phyloP scores from a whole-genome alignment of 345 rosid species.

The Salix dunnii region DNA sequence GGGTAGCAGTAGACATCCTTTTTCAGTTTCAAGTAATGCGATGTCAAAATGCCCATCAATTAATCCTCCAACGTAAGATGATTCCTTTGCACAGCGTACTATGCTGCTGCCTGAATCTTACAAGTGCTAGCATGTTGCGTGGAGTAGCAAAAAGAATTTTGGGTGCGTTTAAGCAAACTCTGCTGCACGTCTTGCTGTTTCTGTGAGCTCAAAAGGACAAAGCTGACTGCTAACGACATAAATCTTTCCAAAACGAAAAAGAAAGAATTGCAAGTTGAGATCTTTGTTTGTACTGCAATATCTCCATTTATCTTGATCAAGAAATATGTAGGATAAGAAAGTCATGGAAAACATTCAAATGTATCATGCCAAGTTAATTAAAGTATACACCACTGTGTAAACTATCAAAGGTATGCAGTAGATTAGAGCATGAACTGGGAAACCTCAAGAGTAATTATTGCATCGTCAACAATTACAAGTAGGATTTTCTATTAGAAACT shows the following conservation, averaged over 20 bases:
- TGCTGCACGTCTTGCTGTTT: neutral
- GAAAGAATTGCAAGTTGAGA: neutral
- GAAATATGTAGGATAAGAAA: neutral
- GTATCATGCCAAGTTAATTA: neutral
- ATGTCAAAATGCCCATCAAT: too few relatives aligned
- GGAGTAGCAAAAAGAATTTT: neutral
- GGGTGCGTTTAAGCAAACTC: constrained; percentile 1
- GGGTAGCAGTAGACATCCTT: neutral
- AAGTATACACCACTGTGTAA: neutral
- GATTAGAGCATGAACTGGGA: neutral
- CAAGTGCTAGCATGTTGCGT: neutral
- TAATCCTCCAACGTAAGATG: too few relatives aligned
- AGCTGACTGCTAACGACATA: neutral
- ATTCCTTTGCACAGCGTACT: too few relatives aligned
- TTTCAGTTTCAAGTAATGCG: neutral
- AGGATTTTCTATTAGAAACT: too few relatives aligned
- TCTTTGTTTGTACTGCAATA: neutral
- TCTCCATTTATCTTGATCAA: neutral
- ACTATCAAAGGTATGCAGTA: neutral
- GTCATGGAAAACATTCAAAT: neutral
- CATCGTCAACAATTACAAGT: neutral
- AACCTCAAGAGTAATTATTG: neutral
- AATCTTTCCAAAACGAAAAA: too few relatives aligned
- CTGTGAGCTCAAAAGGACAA: neutral
- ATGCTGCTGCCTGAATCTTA: neutral